These are phyloP conservation scores for Eutrema heterophyllum DNA, from an alignment of 345 rosid genomes.

Conservation along the genomic window DNA sequence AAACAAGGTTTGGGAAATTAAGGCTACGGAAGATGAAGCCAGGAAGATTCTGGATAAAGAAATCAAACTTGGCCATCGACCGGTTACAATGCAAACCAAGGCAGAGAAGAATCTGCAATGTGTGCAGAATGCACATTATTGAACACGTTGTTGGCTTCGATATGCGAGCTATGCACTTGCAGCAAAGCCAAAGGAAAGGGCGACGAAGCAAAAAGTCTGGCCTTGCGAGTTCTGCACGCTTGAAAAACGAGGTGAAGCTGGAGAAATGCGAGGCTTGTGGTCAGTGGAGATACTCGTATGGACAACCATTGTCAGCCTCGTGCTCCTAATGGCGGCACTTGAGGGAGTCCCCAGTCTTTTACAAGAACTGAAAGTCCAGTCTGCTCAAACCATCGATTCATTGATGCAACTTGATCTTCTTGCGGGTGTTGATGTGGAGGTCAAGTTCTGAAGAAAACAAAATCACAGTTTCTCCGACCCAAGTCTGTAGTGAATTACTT, in stretches of 20 bases:
- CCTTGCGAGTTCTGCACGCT: conserved; percentile 68
- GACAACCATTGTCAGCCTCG: conserved; percentile 54
- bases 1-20: conserved; percentile 69
- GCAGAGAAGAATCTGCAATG: conserved; percentile 35
- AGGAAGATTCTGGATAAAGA: conserved; percentile 48
- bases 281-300: conserved; percentile 82
- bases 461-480: background rate
- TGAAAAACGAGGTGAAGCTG: conserved; percentile 49
- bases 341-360: conserved; percentile 18
- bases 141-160: conserved; percentile 66
- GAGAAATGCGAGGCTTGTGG: conserved; percentile 75
- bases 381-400: conserved; percentile 96
- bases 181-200: conserved; percentile 46
- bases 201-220: conserved; percentile 49
- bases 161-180: conserved; percentile 55
- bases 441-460: conserved; percentile 62
- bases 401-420: conserved; percentile 98
- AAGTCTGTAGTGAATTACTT: too few relatives aligned
- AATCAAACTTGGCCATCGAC: conserved; percentile 36
- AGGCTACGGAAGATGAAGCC: conserved; percentile 67
- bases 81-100: conserved; percentile 22
- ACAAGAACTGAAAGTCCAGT: conserved; percentile 36
- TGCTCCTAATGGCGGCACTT: conserved; percentile 59
- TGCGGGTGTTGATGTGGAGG: conserved; percentile 95
- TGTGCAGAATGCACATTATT: conserved; percentile 71